Percentiles rank a stretch among this genome's conserved stretches.
Evolutionary conservation across 208 protist species (phyloP).

Genomic region (Lotmaria passim): DNA sequence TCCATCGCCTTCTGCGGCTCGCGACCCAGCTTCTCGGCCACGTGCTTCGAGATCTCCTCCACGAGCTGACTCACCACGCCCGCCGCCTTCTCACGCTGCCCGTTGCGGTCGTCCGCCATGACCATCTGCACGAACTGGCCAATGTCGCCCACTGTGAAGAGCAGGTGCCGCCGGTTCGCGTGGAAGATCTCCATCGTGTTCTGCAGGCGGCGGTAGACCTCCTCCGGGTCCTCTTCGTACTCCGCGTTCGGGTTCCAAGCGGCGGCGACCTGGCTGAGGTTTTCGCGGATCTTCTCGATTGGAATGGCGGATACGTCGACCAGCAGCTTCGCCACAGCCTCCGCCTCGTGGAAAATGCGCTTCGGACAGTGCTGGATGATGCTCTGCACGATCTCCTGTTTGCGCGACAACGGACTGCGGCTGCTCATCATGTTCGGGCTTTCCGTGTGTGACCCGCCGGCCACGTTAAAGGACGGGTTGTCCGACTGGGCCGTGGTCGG

Average conservation of each 20-base stretch:
- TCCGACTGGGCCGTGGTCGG: slow-evolving; percentile 8
- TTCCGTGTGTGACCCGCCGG: slow-evolving; percentile 1
- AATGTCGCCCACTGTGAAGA: slow-evolving; percentile 91
- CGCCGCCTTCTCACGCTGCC: slow-evolving; percentile 84
- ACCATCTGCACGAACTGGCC: slow-evolving; percentile 87
- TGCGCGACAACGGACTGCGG: slow-evolving; percentile 36
- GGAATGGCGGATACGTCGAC: slow-evolving; percentile 88
- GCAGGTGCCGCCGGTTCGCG: slow-evolving; percentile 74
- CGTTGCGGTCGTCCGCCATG: slow-evolving; percentile 73
- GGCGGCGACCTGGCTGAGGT: slow-evolving; percentile 81
- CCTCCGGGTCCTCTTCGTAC: slow-evolving; percentile 89
- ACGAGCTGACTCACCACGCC: slow-evolving; percentile 93
- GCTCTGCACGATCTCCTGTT: slow-evolving; percentile 70
- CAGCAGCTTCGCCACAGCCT: slow-evolving; percentile 82
- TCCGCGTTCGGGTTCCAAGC: slow-evolving; percentile 92
- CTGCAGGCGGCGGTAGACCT: slow-evolving; percentile 73
- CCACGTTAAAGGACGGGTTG: not conserved
- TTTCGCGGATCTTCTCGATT: slow-evolving; percentile 90
- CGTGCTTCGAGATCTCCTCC: slow-evolving; percentile 97
- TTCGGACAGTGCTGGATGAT: slow-evolving; percentile 87
- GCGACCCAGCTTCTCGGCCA: slow-evolving; percentile 94
- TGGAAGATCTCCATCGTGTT: slow-evolving; percentile 83
- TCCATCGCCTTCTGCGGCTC: slow-evolving; percentile 95
- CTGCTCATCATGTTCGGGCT: slow-evolving; percentile 13
- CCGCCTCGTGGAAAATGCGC: slow-evolving; percentile 84